Conservation (phyloP, 176 grass and related monocot species). For the Ananas comosus region DNA sequence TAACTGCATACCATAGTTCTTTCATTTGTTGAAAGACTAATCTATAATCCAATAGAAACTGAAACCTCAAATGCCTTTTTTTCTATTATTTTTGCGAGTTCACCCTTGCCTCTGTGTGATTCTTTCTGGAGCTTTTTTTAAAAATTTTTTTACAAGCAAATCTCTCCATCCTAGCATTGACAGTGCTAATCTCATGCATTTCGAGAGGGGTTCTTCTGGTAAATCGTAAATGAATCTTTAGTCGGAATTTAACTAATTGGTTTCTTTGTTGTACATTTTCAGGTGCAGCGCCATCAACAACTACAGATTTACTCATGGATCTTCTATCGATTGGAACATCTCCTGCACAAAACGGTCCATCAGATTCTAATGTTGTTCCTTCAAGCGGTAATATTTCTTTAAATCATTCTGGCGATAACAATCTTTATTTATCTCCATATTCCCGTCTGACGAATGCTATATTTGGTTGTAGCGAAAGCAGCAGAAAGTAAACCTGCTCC, state of each 20-base stretch:
- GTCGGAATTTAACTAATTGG: conserved; percentile 13
- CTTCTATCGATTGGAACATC: conserved; percentile 86
- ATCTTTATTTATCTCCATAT: conserved; percentile 16
- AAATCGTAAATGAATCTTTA: background rate
- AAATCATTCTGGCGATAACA: conserved; percentile 15
- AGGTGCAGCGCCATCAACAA: conserved; percentile 36
- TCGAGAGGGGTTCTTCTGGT: too few relatives aligned
- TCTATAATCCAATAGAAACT: background rate
- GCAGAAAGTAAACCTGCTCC: conserved; percentile 39
- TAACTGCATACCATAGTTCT: background rate
- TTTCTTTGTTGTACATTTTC: conserved; percentile 28
- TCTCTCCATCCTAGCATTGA: background rate
- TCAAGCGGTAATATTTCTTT: conserved; percentile 44
- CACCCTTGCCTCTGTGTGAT: background rate
- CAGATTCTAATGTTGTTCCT: conserved; percentile 28
- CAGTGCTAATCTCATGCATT: too few relatives aligned
- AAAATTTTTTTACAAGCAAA: background rate
- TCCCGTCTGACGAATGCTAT: conserved; percentile 21
- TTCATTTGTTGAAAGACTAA: background rate
- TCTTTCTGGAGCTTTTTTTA: background rate
- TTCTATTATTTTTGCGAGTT: background rate
- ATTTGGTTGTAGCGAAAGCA: conserved; percentile 21
- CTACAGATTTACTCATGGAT: conserved; percentile 82
- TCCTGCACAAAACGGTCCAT: conserved; percentile 59
- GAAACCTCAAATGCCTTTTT: background rate